phyloP scores from a whole-genome alignment of 495 filamentous ascomycete species.

The Annulohypoxylon maeteangense region DNA sequence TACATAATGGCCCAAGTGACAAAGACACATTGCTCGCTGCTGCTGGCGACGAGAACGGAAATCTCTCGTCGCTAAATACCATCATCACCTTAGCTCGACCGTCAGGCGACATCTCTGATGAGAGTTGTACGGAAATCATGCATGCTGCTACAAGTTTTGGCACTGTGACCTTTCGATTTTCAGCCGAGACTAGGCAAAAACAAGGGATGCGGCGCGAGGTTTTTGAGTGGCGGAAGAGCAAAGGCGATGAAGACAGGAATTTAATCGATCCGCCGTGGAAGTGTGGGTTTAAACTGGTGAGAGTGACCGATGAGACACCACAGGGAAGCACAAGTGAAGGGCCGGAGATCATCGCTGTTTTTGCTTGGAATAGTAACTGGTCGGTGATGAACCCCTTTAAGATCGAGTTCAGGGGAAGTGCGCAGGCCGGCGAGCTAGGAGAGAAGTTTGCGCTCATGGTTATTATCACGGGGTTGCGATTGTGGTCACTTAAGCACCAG shows the following conservation, averaged over 20 bases:
- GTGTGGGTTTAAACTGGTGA: not conserved
- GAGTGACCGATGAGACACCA: not conserved
- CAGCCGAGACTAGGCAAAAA: not conserved
- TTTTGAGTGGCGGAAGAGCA: conserved; percentile 25
- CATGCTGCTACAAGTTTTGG: not conserved
- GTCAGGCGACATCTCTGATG: not conserved
- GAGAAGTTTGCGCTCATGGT: not conserved
- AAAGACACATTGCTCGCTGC: conserved; percentile 27
- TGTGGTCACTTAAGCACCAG: not conserved
- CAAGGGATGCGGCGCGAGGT: not conserved
- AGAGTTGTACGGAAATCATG: conserved; percentile 4
- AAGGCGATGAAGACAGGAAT: not conserved
- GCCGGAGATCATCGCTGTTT: not conserved
- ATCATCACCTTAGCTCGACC: conserved; percentile 7
- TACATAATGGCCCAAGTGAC: conserved; percentile 14
- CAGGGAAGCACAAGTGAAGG: not conserved
- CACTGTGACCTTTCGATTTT: conserved; percentile 2
- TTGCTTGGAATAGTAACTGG: not conserved
- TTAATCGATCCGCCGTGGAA: not conserved
- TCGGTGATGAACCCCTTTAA: not conserved
- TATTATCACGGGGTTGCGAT: not conserved
- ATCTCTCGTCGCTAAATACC: not conserved
- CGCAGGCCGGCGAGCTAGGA: not conserved
- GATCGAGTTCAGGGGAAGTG: not conserved
- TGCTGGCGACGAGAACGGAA: not conserved